Base-by-base conservation (phyloP, 768 basidiomycete species). In the Trametes punicea region DNA sequence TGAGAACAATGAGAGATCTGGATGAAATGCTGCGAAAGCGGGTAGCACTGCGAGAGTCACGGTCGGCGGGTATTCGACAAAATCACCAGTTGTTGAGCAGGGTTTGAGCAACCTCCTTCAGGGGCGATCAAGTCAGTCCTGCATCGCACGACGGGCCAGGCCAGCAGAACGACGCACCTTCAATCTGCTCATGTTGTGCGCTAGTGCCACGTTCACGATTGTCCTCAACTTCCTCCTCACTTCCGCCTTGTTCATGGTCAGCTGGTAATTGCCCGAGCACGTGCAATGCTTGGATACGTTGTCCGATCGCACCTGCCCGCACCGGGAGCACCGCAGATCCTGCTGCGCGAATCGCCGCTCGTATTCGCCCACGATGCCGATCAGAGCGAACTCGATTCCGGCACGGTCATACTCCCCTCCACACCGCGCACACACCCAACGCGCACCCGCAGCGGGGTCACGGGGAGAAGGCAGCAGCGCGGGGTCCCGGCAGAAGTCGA, bases 401-500 rank as follows among this genome's bases (percentile, higher is more conserved):
- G 77, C 72, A n/a, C 88, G 82, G 67, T 99, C 95, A 70, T 93
- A 96, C 69, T 97, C 91, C 29, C 87, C 85, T 18, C 81, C 82
- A 62, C 94, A 97, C 50, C 74, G 74, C 47, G 76, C 73, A 65
- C 93, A 91, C 13, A 74, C 73, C 45, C 52, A 46, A 2, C 52
- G 52, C 26, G 52, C 51, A 10, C 33, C 34, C 30, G 51, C 40
- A 41, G 47, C 47, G 15, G 52, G 44, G 18, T 54, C 60, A 75
- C 75, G 46, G 39, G 51, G 21, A 7, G 51, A 38, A 9, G 90
- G 85, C 39, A 92, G 75, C 36, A 97, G 77, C 56, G 93, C 89
- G 10, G 84, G 79, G 71, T 98, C 96, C 15, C 96, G 83, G 68
- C 96, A 98, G 65, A 99, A 90, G 70, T 99, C 97, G 65, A 99